Evolutionary conservation across 768 basidiomycete species (phyloP).

Genomic region (Pilatotrama ljubarskyi): DNA sequence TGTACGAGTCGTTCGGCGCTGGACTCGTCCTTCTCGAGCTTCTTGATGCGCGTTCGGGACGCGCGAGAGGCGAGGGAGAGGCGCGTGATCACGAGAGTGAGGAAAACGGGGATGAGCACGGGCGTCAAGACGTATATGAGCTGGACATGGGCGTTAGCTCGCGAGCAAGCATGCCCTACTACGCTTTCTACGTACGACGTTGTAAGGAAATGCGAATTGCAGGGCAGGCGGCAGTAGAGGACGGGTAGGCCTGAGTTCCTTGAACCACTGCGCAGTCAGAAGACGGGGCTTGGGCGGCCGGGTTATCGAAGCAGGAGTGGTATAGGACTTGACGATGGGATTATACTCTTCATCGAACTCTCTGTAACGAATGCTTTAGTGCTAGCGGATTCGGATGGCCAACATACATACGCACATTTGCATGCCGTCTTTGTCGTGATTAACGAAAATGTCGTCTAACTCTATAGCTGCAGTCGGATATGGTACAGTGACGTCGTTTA

Average conservation of each 20-base stretch:
- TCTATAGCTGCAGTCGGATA: conserved; percentile 80
- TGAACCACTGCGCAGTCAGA: conserved; percentile 49
- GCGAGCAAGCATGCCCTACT: not conserved
- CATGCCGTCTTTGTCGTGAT: conserved; percentile 56
- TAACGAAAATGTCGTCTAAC: conserved; percentile 61
- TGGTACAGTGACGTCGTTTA: conserved; percentile 81
- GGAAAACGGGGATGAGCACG: conserved; percentile 58
- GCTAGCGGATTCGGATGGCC: not conserved
- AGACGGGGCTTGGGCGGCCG: conserved; percentile 40
- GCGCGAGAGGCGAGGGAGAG: conserved; percentile 56
- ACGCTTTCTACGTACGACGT: conserved; percentile 51
- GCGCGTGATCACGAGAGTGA: conserved; percentile 55
- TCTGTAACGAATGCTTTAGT: conserved; percentile 35
- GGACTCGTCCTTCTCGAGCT: conserved; percentile 57
- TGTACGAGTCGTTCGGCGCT: conserved; percentile 53
- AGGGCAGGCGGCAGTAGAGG: conserved; percentile 60
- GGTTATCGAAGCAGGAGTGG: conserved; percentile 35
- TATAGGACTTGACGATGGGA: conserved; percentile 56
- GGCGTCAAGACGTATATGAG: conserved; percentile 58
- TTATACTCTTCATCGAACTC: conserved; percentile 56
- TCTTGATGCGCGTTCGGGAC: conserved; percentile 64
- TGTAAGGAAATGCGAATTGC: conserved; percentile 65
- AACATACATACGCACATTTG: conserved; percentile 45
- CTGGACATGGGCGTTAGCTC: conserved; percentile 33
- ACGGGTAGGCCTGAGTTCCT: conserved; percentile 37